Evolutionary conservation across 2,329 filamentous ascomycete species (phyloP).

Genomic region (Aspergillus sp.): DNA sequence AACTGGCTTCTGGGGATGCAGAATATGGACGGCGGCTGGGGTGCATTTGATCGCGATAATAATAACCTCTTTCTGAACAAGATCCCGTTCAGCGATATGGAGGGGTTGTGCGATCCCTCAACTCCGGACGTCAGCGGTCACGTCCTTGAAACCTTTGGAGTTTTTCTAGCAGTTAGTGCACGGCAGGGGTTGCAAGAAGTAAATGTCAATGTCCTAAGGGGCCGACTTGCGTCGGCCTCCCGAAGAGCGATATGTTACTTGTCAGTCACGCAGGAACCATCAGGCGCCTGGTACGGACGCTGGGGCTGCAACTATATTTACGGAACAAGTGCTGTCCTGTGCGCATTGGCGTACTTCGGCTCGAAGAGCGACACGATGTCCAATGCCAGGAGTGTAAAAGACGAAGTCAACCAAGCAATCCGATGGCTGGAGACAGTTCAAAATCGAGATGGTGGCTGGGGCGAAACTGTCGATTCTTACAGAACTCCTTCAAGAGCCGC

Average conservation of each 20-base stretch:
- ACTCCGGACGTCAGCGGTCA: conserved; percentile 33
- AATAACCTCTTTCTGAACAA: conserved; percentile 32
- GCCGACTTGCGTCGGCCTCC: too few relatives aligned
- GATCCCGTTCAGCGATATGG: conserved; percentile 38
- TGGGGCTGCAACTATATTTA: conserved; percentile 37
- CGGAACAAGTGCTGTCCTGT: conserved; percentile 31
- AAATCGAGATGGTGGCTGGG: conserved; percentile 33
- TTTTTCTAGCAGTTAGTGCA: too few relatives aligned
- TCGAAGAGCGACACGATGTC: too few relatives aligned
- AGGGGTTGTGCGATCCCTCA: conserved; percentile 33
- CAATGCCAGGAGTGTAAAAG: too few relatives aligned
- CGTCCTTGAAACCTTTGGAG: conserved; percentile 30
- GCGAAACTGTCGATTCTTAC: conserved; percentile 25
- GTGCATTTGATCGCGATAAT: conserved; percentile 34
- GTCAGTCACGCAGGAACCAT: conserved; percentile 19
- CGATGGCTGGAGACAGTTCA: conserved; percentile 25
- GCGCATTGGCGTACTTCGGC: conserved; percentile 26
- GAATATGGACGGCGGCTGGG: conserved; percentile 38
- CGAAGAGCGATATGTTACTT: too few relatives aligned
- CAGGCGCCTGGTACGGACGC: conserved; percentile 31
- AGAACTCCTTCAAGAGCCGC: conserved; percentile 8
- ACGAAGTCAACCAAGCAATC: conserved; percentile 4
- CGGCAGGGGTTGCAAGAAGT: too few relatives aligned
- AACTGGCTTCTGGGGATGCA: conserved; percentile 37
- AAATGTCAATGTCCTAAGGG: too few relatives aligned